Evolutionary conservation across 164 flowering plant genomes (phyloP).

Genomic region (Hamamelis virginiana): DNA sequence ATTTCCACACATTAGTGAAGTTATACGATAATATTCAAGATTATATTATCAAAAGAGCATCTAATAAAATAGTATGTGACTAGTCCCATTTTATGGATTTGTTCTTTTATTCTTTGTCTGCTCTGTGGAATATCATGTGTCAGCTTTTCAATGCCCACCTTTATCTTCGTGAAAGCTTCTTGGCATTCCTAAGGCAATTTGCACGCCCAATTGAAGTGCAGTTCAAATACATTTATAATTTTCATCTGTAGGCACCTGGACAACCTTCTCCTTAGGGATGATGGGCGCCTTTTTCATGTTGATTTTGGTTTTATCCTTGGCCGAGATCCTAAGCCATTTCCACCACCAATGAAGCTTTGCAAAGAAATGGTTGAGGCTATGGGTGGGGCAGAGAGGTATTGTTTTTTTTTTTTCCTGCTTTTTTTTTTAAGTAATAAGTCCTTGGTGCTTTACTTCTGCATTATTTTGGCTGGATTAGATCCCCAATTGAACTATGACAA

Average conservation of each 20-base stretch:
- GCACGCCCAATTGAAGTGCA: not conserved
- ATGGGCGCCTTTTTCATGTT: conserved; percentile 97
- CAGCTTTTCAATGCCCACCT: not conserved
- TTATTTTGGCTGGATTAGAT: not conserved
- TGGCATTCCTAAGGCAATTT: not conserved
- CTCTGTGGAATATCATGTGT: not conserved
- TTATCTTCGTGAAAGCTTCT: not conserved
- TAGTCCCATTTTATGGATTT: not conserved
- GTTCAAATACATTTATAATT: conserved; percentile 8
- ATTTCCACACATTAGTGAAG: too few relatives aligned
- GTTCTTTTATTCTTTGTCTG: not conserved
- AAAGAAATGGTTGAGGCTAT: conserved; percentile 99
- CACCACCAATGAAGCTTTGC: conserved; percentile 99
- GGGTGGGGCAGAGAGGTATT: conserved; percentile 99
- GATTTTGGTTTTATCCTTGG: conserved; percentile 98
- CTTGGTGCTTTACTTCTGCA: not conserved
- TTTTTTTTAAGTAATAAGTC: not conserved
- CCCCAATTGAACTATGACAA: not conserved
- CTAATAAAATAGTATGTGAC: too few relatives aligned
- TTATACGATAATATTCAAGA: too few relatives aligned
- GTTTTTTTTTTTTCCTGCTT: not conserved
- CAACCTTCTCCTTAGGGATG: conserved; percentile 92
- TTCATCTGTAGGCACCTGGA: conserved; percentile 77
- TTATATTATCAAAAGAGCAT: too few relatives aligned
- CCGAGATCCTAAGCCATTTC: conserved; percentile 96